Conservation (phyloP, 495 filamentous ascomycete species). For the Aspergillus conjunctus region DNA sequence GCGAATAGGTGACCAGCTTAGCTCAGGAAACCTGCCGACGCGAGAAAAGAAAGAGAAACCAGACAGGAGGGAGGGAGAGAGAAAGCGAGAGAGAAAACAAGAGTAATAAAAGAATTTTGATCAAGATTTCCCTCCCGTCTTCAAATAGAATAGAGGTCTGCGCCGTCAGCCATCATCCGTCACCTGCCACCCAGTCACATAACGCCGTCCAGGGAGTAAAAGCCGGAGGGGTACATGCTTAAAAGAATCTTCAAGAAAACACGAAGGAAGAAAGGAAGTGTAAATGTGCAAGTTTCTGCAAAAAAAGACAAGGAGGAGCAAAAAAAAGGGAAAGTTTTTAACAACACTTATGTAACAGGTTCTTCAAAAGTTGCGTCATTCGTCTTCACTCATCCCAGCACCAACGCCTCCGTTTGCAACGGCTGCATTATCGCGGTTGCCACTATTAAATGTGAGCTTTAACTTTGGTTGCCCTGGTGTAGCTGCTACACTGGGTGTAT, state of each 20-base stretch:
- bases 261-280: slow-evolving; percentile 20
- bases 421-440: slow-evolving; percentile 39
- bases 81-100: slow-evolving; percentile 11
- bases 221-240: slow-evolving; percentile 25
- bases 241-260: slow-evolving; percentile 19
- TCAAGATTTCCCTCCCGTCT: slow-evolving; percentile 23
- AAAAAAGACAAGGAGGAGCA: slow-evolving; percentile 16
- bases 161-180: slow-evolving; percentile 32
- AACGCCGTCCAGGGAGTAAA: slow-evolving; percentile 27
- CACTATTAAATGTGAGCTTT: slow-evolving; percentile 58
- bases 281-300: slow-evolving; percentile 21
- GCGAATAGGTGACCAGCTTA: neutral
- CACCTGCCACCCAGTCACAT: slow-evolving; percentile 25
- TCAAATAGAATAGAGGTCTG: slow-evolving; percentile 24
- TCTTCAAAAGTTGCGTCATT: slow-evolving; percentile 30
- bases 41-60: slow-evolving; percentile 8
- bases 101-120: slow-evolving; percentile 15
- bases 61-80: slow-evolving; percentile 4
- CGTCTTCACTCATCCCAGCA: slow-evolving; percentile 36
- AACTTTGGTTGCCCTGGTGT: slow-evolving; percentile 58
- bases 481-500: slow-evolving; percentile 66
- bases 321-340: slow-evolving; percentile 13
- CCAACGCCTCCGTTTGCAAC: slow-evolving; percentile 28
- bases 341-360: slow-evolving; percentile 21
- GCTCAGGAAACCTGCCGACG: neutral